Evolutionary conservation across 1,284 basidiomycete species (phyloP).

Genomic region (Papiliotrema flavescens): DNA sequence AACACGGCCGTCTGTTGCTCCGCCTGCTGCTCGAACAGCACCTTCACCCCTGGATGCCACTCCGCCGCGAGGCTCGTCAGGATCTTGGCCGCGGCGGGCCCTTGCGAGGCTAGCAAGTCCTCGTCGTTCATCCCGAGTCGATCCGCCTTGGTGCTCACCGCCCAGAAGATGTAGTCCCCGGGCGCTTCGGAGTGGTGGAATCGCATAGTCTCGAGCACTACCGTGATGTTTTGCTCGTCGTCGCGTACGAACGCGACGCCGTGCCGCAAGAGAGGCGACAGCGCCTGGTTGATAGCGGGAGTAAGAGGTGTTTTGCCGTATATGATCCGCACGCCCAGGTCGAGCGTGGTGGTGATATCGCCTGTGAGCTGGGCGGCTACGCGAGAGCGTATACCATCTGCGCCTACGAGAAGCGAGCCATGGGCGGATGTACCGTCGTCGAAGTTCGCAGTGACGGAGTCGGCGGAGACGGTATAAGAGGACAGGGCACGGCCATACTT

Average conservation of each 20-base stretch:
- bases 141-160: neutral
- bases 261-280: slow-evolving; percentile 1
- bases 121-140: neutral
- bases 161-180: slow-evolving; percentile 16
- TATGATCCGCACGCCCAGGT: slow-evolving; percentile 13
- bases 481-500: slow-evolving; percentile 3
- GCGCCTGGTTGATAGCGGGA: neutral
- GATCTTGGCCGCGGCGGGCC: neutral
- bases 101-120: neutral
- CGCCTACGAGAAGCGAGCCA: slow-evolving; percentile 19
- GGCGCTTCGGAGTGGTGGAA: slow-evolving; percentile 6
- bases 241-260: slow-evolving; percentile 9
- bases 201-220: slow-evolving; percentile 12
- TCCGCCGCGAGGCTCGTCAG: neutral
- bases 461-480: slow-evolving; percentile 5
- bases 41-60: slow-evolving; percentile 9
- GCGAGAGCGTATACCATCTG: slow-evolving; percentile 12
- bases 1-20: slow-evolving; percentile 8
- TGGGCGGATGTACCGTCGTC: slow-evolving; percentile 12
- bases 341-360: neutral
- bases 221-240: neutral
- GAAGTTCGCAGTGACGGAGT: slow-evolving; percentile 13
- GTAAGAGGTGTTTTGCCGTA: slow-evolving; percentile 18
- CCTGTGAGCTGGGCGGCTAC: slow-evolving; percentile 15
- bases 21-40: slow-evolving; percentile 8